Conservation (phyloP, 106 monocot genomes). For the Dioscorea dumetorum region DNA sequence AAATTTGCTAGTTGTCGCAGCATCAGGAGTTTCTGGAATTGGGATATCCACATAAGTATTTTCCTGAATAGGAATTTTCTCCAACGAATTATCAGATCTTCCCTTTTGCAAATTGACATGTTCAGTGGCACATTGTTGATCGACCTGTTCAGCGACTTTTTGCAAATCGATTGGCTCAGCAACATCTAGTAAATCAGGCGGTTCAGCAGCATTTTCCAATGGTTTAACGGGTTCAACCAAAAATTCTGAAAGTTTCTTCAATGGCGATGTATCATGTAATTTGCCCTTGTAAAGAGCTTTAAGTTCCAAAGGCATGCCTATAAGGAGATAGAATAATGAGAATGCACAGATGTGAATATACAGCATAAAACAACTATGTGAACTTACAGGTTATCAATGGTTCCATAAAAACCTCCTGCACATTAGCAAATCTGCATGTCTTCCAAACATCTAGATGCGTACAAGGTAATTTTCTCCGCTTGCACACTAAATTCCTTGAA, state of each 20-base stretch:
- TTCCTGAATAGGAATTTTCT: slow-evolving; percentile 3
- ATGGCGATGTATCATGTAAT: background rate
- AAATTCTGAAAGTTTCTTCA: background rate
- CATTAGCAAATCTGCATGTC: slow-evolving; percentile 18
- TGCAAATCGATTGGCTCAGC: background rate
- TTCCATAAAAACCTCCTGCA: slow-evolving; percentile 29
- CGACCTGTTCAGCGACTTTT: background rate
- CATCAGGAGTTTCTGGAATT: background rate
- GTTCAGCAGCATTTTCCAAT: background rate
- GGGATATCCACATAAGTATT: background rate
- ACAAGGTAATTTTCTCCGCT: slow-evolving; percentile 57
- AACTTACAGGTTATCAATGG: slow-evolving; percentile 57
- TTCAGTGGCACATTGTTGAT: background rate
- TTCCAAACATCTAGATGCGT: slow-evolving; percentile 66
- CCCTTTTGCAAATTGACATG: slow-evolving; percentile 5
- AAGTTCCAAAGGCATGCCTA: slow-evolving; percentile 29
- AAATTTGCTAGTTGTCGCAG: background rate
- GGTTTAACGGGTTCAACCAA: background rate
- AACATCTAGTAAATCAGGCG: too few species aligned
- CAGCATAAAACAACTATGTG: background rate
- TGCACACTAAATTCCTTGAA: slow-evolving; percentile 48
- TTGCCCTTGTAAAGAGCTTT: slow-evolving; percentile 7
- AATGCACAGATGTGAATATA: background rate
- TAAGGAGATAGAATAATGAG: slow-evolving; percentile 5
- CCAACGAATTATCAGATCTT: background rate